A percentile compares a stretch with the other conserved stretches of the same genome.
Evolutionary conservation across 2,329 filamentous ascomycete species (phyloP).

Genomic region (Fusarium irregulare): DNA sequence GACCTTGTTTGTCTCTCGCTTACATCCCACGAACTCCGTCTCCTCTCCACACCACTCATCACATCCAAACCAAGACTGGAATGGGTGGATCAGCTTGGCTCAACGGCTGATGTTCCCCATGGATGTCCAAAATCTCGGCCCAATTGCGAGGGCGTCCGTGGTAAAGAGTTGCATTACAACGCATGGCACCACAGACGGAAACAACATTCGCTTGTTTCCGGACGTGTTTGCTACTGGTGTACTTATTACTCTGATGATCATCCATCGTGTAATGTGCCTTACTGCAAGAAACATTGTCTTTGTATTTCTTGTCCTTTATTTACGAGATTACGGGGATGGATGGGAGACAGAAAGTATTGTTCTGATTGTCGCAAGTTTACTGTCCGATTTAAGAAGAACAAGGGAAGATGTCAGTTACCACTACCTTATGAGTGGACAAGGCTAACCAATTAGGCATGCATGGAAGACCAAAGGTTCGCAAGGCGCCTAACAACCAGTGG

Average conservation of each 20-base stretch:
- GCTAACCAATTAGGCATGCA: too few relatives aligned
- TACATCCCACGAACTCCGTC: neutral
- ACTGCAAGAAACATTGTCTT: conserved; percentile 13
- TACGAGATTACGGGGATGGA: conserved; percentile 5
- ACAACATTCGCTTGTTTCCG: neutral
- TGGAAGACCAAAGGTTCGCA: neutral
- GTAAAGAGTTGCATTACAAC: accelerated
- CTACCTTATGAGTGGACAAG: too few relatives aligned
- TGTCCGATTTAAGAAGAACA: neutral
- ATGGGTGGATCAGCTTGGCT: conserved; percentile 5
- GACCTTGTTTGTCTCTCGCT: conserved; percentile 19
- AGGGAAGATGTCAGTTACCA: conserved; percentile 9
- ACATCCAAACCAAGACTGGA: neutral
- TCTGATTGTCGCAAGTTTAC: conserved; percentile 1
- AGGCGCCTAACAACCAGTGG: conserved; percentile 15
- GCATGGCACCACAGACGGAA: neutral
- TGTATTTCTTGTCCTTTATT: conserved; percentile 25
- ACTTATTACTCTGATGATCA: neutral
- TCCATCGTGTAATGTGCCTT: neutral
- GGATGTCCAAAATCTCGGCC: neutral
- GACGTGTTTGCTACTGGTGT: neutral
- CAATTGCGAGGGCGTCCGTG: neutral
- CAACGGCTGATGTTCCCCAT: neutral
- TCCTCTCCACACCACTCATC: neutral
- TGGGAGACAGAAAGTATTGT: conserved; percentile 7